Conservation (phyloP, 352 stramenopile species). For the Phytophthora pluvialis region DNA sequence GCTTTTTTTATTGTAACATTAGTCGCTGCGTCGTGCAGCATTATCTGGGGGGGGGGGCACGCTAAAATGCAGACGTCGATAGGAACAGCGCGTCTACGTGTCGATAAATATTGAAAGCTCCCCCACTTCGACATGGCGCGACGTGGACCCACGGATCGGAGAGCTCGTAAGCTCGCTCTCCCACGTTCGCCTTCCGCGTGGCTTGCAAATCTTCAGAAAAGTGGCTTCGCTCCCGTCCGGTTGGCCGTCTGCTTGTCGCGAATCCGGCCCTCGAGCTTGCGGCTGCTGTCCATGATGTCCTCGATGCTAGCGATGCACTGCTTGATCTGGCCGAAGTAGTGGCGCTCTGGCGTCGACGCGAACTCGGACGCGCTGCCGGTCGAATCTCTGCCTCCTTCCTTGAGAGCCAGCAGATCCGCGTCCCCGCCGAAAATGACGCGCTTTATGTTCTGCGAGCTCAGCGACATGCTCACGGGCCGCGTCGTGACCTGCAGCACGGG, state of each 20-base stretch:
- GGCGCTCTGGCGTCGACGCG: slow-evolving; percentile 31
- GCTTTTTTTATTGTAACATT: slow-evolving; percentile 25
- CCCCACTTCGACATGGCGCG: neutral
- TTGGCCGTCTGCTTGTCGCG: slow-evolving; percentile 27
- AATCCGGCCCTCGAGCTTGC: slow-evolving; percentile 30
- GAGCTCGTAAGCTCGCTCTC: neutral
- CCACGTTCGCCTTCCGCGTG: slow-evolving; percentile 2
- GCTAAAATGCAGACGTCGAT: slow-evolving; percentile 5
- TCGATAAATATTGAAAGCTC: slow-evolving; percentile 42
- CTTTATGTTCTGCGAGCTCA: slow-evolving; percentile 29
- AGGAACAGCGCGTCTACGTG: slow-evolving; percentile 12
- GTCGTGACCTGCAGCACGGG: slow-evolving; percentile 16
- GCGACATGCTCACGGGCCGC: slow-evolving; percentile 24
- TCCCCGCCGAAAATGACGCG: slow-evolving; percentile 29
- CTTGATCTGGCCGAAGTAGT: slow-evolving; percentile 40
- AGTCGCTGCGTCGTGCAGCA: neutral
- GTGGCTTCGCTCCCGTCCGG: neutral
- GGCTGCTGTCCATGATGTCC: slow-evolving; percentile 37
- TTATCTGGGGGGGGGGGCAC: neutral
- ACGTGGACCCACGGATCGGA: neutral
- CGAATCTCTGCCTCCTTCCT: slow-evolving; percentile 32
- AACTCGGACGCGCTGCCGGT: slow-evolving; percentile 31
- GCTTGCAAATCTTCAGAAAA: slow-evolving; percentile 17
- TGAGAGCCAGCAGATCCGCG: slow-evolving; percentile 16
- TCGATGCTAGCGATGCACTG: slow-evolving; percentile 39